Base-by-base conservation (phyloP, 805 yeast genomes). In the Pichia membranifaciens region DNA sequence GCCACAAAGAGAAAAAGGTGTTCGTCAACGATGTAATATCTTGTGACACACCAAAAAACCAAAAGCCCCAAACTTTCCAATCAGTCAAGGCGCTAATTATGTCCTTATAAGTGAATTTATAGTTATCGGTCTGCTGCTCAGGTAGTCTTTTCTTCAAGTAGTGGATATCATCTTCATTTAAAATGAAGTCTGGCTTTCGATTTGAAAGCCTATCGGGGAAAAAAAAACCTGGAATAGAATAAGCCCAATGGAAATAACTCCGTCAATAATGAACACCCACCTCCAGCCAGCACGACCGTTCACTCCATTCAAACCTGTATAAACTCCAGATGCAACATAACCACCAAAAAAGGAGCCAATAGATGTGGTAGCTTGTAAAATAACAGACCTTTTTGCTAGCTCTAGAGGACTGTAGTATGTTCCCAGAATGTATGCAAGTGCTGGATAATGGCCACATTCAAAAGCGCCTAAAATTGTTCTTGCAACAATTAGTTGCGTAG, bases 361-460 rank as follows among this genome's bases (percentile, higher is more conserved):
- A 5, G 42, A 39, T 9, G 42, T 39, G 68, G 51, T 62, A 66
- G 16, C 57, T 31, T 41, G 36, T 17, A 41, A 17, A 17, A 29
- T 15, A 31, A 39, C 42, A 29, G 78, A 78, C 16, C 81, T 79
- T 61, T 87, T 72, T 55, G 85, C 69, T 36, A 75, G 70, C 47
- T 79, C 70, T 62, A 82, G 84, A 44, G 69, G 68, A 43, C 78
- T 70, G 55, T 71, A 71, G 60, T 78, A 80, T 18, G 78, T 70
- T 12, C 84, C 87, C 53, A 74, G 66, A 41, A 79, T 62, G 54
- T 77, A 80, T 53, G 81, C 83, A 46, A 79, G 69, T 17, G 78
- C 79, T 5, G 88, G 84, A 66, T 77, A 72, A 55, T 72, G 76
- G n/a, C 82, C 79, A 5, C 84, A 78, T 60, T 87, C 93, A 58